Base-by-base conservation (phyloP, 192 early-diverging fungal species). In the Rhizophagus sp. region DNA sequence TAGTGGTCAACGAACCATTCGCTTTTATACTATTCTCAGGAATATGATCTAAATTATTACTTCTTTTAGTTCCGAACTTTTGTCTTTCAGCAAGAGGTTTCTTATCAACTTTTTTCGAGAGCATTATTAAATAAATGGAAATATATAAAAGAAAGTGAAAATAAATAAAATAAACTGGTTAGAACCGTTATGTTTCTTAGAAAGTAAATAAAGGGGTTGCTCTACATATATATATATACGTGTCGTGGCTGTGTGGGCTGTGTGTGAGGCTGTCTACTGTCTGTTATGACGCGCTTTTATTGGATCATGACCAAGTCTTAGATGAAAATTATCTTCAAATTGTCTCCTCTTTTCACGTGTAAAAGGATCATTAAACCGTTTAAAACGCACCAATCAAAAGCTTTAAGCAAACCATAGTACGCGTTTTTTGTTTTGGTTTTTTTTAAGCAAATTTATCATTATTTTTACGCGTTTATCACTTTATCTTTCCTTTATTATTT, bases 331-430 rank as follows among this genome's bases (percentile, higher is more conserved):
- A 11, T 2, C 64, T 25, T 30, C 24, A 44, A 44, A 65, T 30
- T 65, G 27, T 1, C 64, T 25, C 13, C 24, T 15, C 30, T 65
- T 30, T 69, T 15, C 67, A 30, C 67, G 67, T 39, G 33, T 41
- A 69, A 69, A 41, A 69, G 34, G 27, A 69, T 69, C 27, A 69
- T 69, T 2, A 69, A 69, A 41, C 10, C 39, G 17, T n/a, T 69
- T 2, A 69, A 69, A 24, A n/a, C n/a, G 17, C 68, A 44, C 36
- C 39, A 44, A 22, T 39, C 19, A 22, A 69, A 22, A 44, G 19
- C 68, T 22, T 70, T 70, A 36, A 70, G 33, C 13, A 70, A 70
- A n/a, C 44, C n/a, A n/a, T 70, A 36, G 39, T 70, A 66, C 65
- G 65, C 25, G 65, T 66, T 66, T 66, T 66, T 66, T 6, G 0